Evolutionary conservation across 257 asterid species (phyloP).

Genomic region (Vinca minor): DNA sequence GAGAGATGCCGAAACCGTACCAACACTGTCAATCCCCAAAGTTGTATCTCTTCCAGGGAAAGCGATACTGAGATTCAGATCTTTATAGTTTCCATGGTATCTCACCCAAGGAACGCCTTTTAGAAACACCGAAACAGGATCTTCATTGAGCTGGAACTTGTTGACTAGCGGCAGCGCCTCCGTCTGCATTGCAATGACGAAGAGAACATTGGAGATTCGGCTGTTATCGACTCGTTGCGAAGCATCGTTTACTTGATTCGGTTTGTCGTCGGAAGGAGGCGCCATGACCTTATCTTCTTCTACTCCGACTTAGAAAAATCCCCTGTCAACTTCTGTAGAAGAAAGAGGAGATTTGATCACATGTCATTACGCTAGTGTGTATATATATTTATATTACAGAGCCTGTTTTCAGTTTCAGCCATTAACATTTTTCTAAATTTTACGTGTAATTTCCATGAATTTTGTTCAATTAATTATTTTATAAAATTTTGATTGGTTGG

Average conservation of each 20-base stretch:
- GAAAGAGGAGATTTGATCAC: too few relatives aligned
- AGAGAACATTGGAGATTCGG: slow-evolving; percentile 60
- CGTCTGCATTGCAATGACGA: slow-evolving; percentile 43
- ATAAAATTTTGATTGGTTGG: too few relatives aligned
- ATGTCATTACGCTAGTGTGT: too few relatives aligned
- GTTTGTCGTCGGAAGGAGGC: slow-evolving; percentile 42
- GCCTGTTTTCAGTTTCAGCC: too few relatives aligned
- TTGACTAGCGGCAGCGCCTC: too few relatives aligned
- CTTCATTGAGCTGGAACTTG: slow-evolving; percentile 18
- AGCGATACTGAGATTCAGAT: slow-evolving; percentile 54
- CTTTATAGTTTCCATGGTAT: slow-evolving; percentile 63
- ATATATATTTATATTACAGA: too few relatives aligned
- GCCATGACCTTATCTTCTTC: too few relatives aligned
- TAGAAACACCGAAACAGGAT: too few relatives aligned
- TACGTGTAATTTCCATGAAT: too few relatives aligned
- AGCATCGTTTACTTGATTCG: slow-evolving; percentile 27
- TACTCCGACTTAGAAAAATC: too few relatives aligned
- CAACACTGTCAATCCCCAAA: slow-evolving; percentile 88
- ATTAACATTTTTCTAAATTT: too few relatives aligned
- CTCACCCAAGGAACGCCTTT: slow-evolving; percentile 93
- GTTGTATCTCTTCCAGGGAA: slow-evolving; percentile 78
- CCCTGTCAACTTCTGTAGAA: not conserved
- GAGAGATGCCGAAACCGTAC: slow-evolving; percentile 82
- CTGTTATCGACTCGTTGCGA: slow-evolving; percentile 20
- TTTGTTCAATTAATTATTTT: too few relatives aligned